Conservation (phyloP, 1,284 basidiomycete genomes). For the Cerioporus squamosus region DNA sequence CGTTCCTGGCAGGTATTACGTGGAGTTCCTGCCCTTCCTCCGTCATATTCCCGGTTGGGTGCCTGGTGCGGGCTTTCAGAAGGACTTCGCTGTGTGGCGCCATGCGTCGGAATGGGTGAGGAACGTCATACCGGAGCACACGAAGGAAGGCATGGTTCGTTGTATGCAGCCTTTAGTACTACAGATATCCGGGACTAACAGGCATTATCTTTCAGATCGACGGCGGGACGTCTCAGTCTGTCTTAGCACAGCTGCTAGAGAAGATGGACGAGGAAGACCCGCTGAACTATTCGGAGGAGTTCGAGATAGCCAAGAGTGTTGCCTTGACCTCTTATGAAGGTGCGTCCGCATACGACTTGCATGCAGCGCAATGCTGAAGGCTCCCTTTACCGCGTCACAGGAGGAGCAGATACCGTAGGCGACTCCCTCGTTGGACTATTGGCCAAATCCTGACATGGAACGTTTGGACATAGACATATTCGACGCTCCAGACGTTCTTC, state of each 20-base stretch:
- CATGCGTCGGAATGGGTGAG: neutral
- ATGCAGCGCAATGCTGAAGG: no score
- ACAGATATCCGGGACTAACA: neutral
- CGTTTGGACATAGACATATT: neutral
- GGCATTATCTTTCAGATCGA: no score
- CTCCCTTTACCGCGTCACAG: neutral
- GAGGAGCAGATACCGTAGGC: neutral
- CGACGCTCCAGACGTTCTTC: constrained; percentile 27
- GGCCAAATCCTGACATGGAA: neutral
- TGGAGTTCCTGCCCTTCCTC: constrained; percentile 25
- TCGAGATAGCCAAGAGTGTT: neutral
- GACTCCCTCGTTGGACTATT: no score
- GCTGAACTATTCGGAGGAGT: neutral
- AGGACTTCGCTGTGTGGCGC: neutral
- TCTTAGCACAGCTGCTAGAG: constrained; percentile 4
- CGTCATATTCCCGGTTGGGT: constrained; percentile 28
- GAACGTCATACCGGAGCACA: neutral
- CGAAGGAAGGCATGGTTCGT: constrained; percentile 1
- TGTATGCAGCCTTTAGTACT: neutral
- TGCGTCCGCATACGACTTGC: neutral
- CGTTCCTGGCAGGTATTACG: constrained; percentile 16
- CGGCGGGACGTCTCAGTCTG: neutral
- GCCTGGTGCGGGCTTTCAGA: constrained; percentile 28
- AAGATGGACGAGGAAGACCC: neutral
- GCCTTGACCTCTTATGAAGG: constrained; percentile 11